Evolutionary conservation across 768 basidiomycete genomes (phyloP), one percentile per base, ranked within the genome.

Genomic region (Serendipita indica): DNA sequence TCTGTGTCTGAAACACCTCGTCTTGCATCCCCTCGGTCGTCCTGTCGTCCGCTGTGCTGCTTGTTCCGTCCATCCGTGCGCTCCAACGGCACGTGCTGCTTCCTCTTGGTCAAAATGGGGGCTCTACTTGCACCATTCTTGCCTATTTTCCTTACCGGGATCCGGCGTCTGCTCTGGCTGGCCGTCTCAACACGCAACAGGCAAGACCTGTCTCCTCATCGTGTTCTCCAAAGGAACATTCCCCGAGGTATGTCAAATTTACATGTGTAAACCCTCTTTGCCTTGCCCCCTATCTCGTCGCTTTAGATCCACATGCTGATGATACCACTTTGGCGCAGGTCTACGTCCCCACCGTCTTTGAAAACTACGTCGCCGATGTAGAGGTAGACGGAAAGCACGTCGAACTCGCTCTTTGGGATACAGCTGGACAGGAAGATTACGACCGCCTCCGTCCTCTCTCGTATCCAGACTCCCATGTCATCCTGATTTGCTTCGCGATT

Each of bases 381-480:
- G 91, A 97, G 71, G 93, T 98, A 62, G 94, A 98, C 68, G 89
- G 89, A 65, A 98, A 94, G 76, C 89, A 93, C 69, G 93, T 98
- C 66, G 96, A 99, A 73, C 79, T 99, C 67, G 94, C 96, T 28
- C 75, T 99, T 66, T 98, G 96, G 96, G 96, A 98, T 93, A 98
- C 96, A 57, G 94, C 96, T 33, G 96, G 96, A 58, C 94, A 98
- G 72, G 94, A 97, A 62, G 96, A 98, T 72, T 98, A 98, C 72
- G 96, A 98, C 73, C 89, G 94, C 66, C 89, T 99, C 65, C 82
- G 96, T 59, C 96, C 96, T 61, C 81, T 99, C 69, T 89, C 86
- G 66, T 99, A 99, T 74, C 94, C 94, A 59, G 94, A 98, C 75
- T 93, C 91, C n/a, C 93, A 99, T 70, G 93, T 99, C 72, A 98